A percentile compares a stretch with the other conserved stretches of the same genome.
These are phyloP conservation scores for Leccinum subtestaceum DNA, from an alignment of 768 basidiomycete genomes.

Conservation along the genomic window DNA sequence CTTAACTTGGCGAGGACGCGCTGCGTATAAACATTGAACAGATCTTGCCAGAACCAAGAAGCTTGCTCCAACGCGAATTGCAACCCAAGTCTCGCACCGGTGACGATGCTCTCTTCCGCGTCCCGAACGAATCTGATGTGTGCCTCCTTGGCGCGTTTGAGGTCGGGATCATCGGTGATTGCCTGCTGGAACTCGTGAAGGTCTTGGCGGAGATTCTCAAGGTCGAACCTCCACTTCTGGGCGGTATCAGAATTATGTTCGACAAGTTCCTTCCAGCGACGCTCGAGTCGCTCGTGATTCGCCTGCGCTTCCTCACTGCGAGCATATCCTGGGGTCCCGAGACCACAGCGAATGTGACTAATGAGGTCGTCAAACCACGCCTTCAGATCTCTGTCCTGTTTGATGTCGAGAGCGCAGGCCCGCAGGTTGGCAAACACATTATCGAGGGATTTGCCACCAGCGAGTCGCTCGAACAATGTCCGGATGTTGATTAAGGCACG, in stretches of 20 bases:
- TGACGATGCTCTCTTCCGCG: slow-evolving; percentile 41
- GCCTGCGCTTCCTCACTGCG: slow-evolving; percentile 44
- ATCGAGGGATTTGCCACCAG: slow-evolving; percentile 47
- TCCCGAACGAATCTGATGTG: slow-evolving; percentile 49
- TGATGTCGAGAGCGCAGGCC: slow-evolving; percentile 45
- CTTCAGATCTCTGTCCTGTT: slow-evolving; percentile 51
- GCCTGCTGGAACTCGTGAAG: slow-evolving; percentile 43
- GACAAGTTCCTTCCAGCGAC: slow-evolving; percentile 49
- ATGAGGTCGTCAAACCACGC: slow-evolving; percentile 57
- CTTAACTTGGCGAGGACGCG: slow-evolving; percentile 49
- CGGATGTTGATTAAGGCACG: slow-evolving; percentile 44
- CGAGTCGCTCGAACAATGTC: slow-evolving; percentile 51
- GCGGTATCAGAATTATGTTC: slow-evolving; percentile 42
- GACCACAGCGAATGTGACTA: slow-evolving; percentile 39
- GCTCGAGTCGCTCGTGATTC: slow-evolving; percentile 43
- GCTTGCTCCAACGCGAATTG: slow-evolving; percentile 57
- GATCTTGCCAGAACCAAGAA: slow-evolving; percentile 78
- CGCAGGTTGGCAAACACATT: slow-evolving; percentile 43
- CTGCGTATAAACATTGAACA: slow-evolving; percentile 79
- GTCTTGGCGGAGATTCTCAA: slow-evolving; percentile 46
- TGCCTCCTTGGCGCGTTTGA: slow-evolving; percentile 45
- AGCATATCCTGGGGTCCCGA: slow-evolving; percentile 52
- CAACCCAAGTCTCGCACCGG: slow-evolving; percentile 39
- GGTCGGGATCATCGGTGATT: slow-evolving; percentile 47
- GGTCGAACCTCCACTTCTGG: slow-evolving; percentile 50